Percentiles rank a stretch among this genome's conserved stretches.
Conservation (phyloP, 768 basidiomycete genomes). For the Trametes gibbosa region DNA sequence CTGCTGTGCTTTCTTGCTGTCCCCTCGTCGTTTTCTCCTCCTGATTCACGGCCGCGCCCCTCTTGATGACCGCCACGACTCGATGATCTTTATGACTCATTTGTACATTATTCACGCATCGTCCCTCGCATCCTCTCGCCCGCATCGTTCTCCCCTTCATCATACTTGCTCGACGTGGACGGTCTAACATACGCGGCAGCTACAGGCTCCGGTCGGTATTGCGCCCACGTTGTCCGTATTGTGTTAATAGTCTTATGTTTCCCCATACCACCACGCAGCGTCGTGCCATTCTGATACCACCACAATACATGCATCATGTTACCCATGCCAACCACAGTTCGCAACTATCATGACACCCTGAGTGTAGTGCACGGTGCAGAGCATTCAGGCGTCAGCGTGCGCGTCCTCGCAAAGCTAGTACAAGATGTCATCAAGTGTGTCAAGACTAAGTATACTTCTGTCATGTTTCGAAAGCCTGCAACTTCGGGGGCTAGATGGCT, state of each 20-base stretch:
- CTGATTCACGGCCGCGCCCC: conserved; percentile 2
- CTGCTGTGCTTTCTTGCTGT: conserved; percentile 14
- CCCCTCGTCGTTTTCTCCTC: conserved; percentile 2
- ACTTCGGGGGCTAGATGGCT: neutral
- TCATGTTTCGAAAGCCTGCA: neutral
- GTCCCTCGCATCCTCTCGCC: neutral
- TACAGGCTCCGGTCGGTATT: conserved; percentile 2
- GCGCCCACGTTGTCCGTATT: conserved; percentile 11
- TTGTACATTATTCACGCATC: conserved; percentile 19
- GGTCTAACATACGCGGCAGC: conserved; percentile 14
- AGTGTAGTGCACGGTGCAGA: neutral
- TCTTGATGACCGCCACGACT: conserved; percentile 14
- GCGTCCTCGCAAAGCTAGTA: too few relatives aligned
- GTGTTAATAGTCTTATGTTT: conserved; percentile 1
- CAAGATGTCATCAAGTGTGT: neutral
- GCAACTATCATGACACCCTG: too few relatives aligned
- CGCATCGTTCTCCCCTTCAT: neutral
- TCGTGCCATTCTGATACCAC: neutral
- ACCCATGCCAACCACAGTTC: neutral
- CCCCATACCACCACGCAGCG: conserved; percentile 2
- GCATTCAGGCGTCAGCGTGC: neutral
- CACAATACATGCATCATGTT: conserved; percentile 8
- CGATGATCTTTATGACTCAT: conserved; percentile 20
- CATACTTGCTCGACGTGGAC: conserved; percentile 8
- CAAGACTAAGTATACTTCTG: neutral